Evolutionary conservation across 306 rosid species (phyloP), one percentile per base, ranked within the genome.

Genomic region (Rosa rugosa): DNA sequence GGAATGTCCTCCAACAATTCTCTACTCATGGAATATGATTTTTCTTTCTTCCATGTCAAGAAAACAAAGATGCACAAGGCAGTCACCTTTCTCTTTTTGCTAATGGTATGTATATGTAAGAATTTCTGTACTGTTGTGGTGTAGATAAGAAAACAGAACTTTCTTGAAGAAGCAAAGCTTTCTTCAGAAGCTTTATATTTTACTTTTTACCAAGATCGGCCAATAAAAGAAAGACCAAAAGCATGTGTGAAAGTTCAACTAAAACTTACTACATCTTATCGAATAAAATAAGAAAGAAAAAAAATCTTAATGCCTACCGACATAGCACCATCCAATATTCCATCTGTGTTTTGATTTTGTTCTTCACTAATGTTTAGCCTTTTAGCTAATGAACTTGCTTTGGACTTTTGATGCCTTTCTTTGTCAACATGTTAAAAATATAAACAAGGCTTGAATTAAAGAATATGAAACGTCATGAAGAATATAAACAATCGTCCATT

Each of bases 11-110:
- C 68, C 65, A 16, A 79, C 80, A 76, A 64, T 73, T 84, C 85
- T 77, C 69, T 81, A 75, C 91, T 77, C 84, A 36, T 78, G 77
- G 90, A 91, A 91, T 87, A 84, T 73, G 79, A 69, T 80, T 78
- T 69, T 76, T 80, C 41, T 88, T 63, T 79, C 91, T 79, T 86
- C 45, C 77, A 46, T 79, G 38, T 40, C 69, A 85, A 81, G 81
- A 76, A 82, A 86, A 69, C 54, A 66, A 45, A 68, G 83, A 66
- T 82, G 82, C 80, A 65, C 40, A 38, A 38, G 25, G 49, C 49
- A 38, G 31, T 10, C 27, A 4, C 47, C 49, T 67, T 67, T 18
- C 22, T 23, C 45, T 5, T 67, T 67, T 40, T 20, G 18, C 14
- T 67, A 18, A 22, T 67, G 71, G 13, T 27, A 31, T 63, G 46